Base-by-base conservation (phyloP, 768 basidiomycete genomes). In the Plicaturopsis crispa region DNA sequence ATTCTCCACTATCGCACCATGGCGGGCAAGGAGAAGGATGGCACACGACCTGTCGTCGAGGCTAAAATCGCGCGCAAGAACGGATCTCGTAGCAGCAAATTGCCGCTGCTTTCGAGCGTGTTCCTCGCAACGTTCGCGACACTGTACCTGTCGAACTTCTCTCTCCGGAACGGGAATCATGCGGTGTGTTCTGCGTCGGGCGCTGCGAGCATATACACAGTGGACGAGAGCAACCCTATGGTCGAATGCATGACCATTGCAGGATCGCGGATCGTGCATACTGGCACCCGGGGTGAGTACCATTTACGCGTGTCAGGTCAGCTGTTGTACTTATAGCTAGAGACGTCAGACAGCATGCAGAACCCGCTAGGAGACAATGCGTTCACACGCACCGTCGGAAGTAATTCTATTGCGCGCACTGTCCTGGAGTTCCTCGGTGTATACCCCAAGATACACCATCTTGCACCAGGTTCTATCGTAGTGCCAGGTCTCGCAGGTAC, bases 401-500 rank as follows among this genome's bases (percentile, higher is more conserved):
- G n/a, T n/a, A n/a, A n/a, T n/a, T n/a, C n/a, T n/a, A n/a, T n/a
- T n/a, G n/a, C n/a, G n/a, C n/a, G n/a, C n/a, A n/a, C n/a, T n/a
- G n/a, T n/a, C n/a, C n/a, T n/a, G n/a, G n/a, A n/a, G n/a, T n/a
- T n/a, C n/a, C n/a, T n/a, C n/a, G n/a, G n/a, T n/a, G n/a, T n/a
- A n/a, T n/a, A n/a, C n/a, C n/a, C n/a, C n/a, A 35, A 43, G 35
- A 23, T 57, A 23, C 47, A 50, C 6, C 41, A 54, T 43, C 17
- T 69, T 10, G 48, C 54, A 5, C 40, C 51, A 6, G 56, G 59
- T 12, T 68, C 67, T 17, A 70, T 79, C 35, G 57, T 88, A 10
- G 73, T 86, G 5, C 86, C 86, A 0, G 87, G 86, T 14, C 63
- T 90, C 13, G 62, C 83, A 54, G 85, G 85, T 82, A 51, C 17